Evolutionary conservation across 2,329 filamentous ascomycete genomes (phyloP), one percentile per base, ranked within the genome.

Genomic region (Xylariaceae sp.): DNA sequence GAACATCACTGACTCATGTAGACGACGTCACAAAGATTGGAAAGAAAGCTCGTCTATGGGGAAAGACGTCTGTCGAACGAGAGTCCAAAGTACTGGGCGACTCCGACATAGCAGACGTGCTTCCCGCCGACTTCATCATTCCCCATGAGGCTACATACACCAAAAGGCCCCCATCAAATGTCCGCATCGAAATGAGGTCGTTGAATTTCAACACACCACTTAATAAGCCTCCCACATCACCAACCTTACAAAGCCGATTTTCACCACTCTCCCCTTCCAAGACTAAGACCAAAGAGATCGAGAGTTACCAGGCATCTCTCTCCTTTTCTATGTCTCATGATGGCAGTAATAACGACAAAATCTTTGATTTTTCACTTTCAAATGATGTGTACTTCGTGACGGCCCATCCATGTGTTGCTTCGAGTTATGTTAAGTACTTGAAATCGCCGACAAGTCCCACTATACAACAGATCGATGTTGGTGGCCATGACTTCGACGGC

Each of bases 321-420:
- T 57, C 67, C 5, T 77, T 77, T 54, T 64, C 62, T 1, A 67
- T 76, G 10, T 66, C 66, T 11, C 65, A 71, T 33, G 72, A 74
- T 30, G 66, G 70, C 2, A 60, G 66, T 2, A 68, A 71, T 1
- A 68, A 72, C 40, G 68, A 65, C 39, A 58, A 65, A 22, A 61
- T 75, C 48, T 58, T 74, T 45, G 71, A 70, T 1, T 72, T 76
- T 45, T 60, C 72, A 1, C 65, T 87, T 10, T 66, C 68, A 6
- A 78, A 82, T 55, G 82, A 86, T 50, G 74, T 85, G 18, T 78
- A 77, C 57, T 86, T 86, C 61, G 79, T 85, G 15, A 85, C 83
- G 1, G 82, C 82, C 0, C 81, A 85, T 56, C 83, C 83, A 0
- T 87, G 83, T 58, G 75, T 79, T 5, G 76, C 79, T 1, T 81